These are phyloP conservation scores for Przewalskia tangutica DNA, from an alignment of 257 asterid genomes.

Conservation along the genomic window DNA sequence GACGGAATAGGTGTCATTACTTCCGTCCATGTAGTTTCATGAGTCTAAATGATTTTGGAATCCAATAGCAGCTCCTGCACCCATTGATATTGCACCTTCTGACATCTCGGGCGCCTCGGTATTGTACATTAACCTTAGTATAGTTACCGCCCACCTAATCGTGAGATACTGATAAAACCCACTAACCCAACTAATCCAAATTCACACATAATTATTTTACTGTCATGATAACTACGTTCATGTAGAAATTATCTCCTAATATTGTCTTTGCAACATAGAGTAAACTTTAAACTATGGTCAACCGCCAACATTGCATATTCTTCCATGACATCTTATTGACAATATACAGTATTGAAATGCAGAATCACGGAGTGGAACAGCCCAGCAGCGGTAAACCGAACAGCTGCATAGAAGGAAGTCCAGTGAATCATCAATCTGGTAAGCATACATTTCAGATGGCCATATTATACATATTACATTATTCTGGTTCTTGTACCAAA, in stretches of 20 bases:
- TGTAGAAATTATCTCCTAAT: neutral
- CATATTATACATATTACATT: neutral
- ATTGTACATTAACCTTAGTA: neutral
- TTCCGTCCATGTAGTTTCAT: neutral
- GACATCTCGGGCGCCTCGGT: neutral
- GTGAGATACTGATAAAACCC: neutral
- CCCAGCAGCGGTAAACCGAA: conserved; percentile 26
- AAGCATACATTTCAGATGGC: neutral
- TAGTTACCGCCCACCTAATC: neutral
- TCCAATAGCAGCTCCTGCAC: neutral
- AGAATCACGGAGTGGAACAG: conserved; percentile 41
- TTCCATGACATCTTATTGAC: neutral
- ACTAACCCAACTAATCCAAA: neutral
- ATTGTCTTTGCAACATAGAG: neutral
- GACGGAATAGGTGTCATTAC: neutral
- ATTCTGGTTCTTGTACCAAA: neutral
- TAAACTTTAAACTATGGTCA: neutral
- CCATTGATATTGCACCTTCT: neutral
- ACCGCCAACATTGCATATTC: no score
- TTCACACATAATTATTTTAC: neutral
- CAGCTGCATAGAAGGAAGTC: conserved; percentile 32
- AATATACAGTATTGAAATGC: conserved; percentile 10
- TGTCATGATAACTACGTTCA: neutral
- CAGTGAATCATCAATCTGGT: conserved; percentile 42
- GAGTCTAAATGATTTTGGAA: neutral